A percentile compares a stretch with the other conserved stretches of the same genome.
Evolutionary conservation across 805 yeast genomes (phyloP).

Genomic region (Lipomyces yamadae): DNA sequence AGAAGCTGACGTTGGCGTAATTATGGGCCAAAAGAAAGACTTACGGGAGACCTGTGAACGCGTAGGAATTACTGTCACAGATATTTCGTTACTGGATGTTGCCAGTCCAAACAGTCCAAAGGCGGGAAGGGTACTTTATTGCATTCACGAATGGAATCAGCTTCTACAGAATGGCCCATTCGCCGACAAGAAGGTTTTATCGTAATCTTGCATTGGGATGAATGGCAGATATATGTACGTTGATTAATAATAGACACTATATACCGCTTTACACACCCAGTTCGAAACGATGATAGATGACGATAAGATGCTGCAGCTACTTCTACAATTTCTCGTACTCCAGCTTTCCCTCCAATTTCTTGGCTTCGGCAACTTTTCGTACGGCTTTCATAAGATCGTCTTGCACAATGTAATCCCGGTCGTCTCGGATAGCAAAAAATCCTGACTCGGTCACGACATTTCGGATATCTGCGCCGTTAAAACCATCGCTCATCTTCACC

Average conservation of each 20-base stretch:
- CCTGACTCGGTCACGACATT: slow-evolving; percentile 99
- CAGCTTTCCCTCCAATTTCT: slow-evolving; percentile 90
- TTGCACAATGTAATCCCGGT: slow-evolving; percentile 91
- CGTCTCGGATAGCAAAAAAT: slow-evolving; percentile 96
- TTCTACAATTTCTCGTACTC: slow-evolving; percentile 78
- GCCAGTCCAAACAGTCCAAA: too few relatives aligned
- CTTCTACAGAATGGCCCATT: not conserved
- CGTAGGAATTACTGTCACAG: slow-evolving; percentile 13
- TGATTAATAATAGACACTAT: not conserved
- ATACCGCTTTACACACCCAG: not conserved
- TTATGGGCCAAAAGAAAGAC: slow-evolving; percentile 25
- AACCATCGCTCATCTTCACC: slow-evolving; percentile 98
- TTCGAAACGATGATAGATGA: not conserved
- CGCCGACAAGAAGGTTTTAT: not conserved
- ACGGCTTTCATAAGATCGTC: slow-evolving; percentile 97
- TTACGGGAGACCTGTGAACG: slow-evolving; percentile 14
- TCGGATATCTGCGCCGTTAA: slow-evolving; percentile 97
- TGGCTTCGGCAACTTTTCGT: slow-evolving; percentile 93
- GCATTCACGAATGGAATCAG: slow-evolving; percentile 5
- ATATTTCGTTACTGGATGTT: not conserved
- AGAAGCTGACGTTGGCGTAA: slow-evolving; percentile 25
- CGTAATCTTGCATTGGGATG: not conserved
- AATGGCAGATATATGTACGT: not conserved
- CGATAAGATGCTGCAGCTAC: not conserved
- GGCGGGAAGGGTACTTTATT: not conserved